Evolutionary conservation across 164 flowering plant species (phyloP).

Genomic region (Sextonia rubra): DNA sequence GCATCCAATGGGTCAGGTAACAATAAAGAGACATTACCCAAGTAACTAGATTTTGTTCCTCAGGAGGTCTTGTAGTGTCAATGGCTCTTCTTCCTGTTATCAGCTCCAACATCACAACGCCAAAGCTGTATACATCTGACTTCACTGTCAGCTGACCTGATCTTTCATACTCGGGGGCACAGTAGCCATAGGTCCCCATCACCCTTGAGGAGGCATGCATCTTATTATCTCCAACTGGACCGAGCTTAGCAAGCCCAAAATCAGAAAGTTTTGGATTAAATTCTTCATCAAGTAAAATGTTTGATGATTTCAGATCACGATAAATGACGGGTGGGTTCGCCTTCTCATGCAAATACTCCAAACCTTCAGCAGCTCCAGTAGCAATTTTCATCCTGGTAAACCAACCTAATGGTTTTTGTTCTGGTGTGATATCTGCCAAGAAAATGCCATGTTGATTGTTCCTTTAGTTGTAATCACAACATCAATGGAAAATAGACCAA

Average conservation of each 20-base stretch:
- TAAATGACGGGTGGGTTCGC: conserved; percentile 64
- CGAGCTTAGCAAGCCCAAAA: conserved; percentile 58
- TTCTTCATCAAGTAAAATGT: conserved; percentile 48
- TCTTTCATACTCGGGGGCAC: conserved; percentile 64
- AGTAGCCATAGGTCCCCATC: conserved; percentile 69
- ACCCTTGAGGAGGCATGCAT: conserved; percentile 41
- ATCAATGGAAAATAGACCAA: neutral
- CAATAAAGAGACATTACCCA: conserved; percentile 41
- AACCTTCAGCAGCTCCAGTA: conserved; percentile 52
- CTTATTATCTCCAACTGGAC: conserved; percentile 40
- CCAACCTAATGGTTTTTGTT: conserved; percentile 42
- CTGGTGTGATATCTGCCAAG: conserved; percentile 26
- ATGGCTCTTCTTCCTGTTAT: conserved; percentile 65
- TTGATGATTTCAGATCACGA: conserved; percentile 57
- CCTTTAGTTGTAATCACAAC: neutral
- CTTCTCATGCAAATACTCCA: conserved; percentile 60
- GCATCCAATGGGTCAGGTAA: neutral
- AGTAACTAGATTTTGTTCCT: conserved; percentile 59
- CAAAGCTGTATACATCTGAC: conserved; percentile 69
- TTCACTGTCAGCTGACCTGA: conserved; percentile 48
- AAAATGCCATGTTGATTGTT: conserved; percentile 1
- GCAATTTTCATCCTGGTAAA: conserved; percentile 55
- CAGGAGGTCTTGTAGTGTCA: conserved; percentile 50
- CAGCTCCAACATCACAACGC: conserved; percentile 61
- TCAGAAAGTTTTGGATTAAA: conserved; percentile 58